phyloP scores from a whole-genome alignment of 2,329 filamentous ascomycete genomes.

The Pseudogymnoascus sp. region DNA sequence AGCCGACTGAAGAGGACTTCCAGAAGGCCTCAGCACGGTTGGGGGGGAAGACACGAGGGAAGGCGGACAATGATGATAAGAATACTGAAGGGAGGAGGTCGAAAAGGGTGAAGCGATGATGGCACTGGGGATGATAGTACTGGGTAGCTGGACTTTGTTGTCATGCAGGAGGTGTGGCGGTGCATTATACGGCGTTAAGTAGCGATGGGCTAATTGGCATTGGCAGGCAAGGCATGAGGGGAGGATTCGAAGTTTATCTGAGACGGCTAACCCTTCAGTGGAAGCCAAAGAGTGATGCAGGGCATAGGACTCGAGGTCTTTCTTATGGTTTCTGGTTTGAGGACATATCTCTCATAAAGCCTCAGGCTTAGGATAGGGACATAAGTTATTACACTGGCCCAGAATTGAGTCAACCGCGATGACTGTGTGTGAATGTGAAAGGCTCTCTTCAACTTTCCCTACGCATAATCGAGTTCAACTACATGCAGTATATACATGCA shows the following conservation, averaged over 20 bases:
- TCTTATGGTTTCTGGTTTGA: not conserved
- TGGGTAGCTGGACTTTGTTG: not conserved
- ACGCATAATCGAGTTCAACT: not conserved
- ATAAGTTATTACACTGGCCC: not conserved
- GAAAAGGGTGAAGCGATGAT: not conserved
- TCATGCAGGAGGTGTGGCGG: not conserved
- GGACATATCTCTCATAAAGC: not conserved
- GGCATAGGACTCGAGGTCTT: not conserved
- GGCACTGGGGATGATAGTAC: not conserved
- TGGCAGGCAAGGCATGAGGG: not conserved
- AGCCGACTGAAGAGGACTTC: slow-evolving; percentile 54
- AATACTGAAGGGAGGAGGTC: not conserved
- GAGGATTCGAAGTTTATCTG: not conserved
- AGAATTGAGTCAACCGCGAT: not conserved
- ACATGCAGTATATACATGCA: not conserved
- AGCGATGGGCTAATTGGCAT: not conserved
- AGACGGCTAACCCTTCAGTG: not conserved
- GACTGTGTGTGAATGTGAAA: not conserved
- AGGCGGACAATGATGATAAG: not conserved
- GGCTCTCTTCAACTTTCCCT: not conserved
- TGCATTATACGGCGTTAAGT: not conserved
- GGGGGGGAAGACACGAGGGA: slow-evolving; percentile 15
- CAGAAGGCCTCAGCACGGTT: slow-evolving; percentile 47
- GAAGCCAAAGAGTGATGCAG: not conserved
- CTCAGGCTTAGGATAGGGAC: not conserved